Conservation (phyloP, 2,329 filamentous ascomycete species). For the Aspergillus fijiensis region DNA sequence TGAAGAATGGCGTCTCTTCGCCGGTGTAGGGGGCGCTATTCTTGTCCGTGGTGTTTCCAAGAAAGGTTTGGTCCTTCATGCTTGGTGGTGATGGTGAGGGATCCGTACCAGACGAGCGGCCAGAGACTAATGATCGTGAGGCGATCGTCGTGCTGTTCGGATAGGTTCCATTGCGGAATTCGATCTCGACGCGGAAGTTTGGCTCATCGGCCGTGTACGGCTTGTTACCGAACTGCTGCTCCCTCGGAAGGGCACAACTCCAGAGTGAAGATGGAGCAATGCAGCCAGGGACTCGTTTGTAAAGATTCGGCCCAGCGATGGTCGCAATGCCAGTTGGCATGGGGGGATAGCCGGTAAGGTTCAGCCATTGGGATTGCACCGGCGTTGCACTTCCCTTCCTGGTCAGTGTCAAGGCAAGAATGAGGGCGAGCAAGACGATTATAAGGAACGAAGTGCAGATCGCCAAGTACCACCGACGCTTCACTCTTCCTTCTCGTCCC, state of each 20-base stretch:
- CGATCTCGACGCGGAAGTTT: slow-evolving; percentile 76
- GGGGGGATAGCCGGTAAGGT: slow-evolving; percentile 80
- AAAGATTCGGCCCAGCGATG: slow-evolving; percentile 70
- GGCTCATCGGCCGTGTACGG: slow-evolving; percentile 69
- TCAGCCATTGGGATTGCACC: slow-evolving; percentile 67
- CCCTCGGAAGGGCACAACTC: slow-evolving; percentile 83
- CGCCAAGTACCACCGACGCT: slow-evolving; percentile 59
- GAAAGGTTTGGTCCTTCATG: slow-evolving; percentile 70
- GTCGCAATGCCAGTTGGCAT: slow-evolving; percentile 83
- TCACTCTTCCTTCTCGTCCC: slow-evolving; percentile 63
- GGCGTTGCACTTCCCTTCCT: slow-evolving; percentile 44
- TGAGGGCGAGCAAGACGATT: slow-evolving; percentile 58
- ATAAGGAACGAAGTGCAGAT: slow-evolving; percentile 53
- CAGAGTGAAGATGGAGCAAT: slow-evolving; percentile 72
- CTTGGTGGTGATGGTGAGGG: slow-evolving; percentile 50
- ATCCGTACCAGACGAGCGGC: slow-evolving; percentile 34
- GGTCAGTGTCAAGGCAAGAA: slow-evolving; percentile 59
- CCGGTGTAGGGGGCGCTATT: slow-evolving; percentile 72
- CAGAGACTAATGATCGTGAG: slow-evolving; percentile 36
- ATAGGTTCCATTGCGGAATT: slow-evolving; percentile 56
- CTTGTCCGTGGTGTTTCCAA: slow-evolving; percentile 82
- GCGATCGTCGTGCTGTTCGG: slow-evolving; percentile 62
- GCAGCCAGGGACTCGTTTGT: slow-evolving; percentile 65
- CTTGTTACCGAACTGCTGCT: slow-evolving; percentile 63
- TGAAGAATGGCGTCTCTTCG: slow-evolving; percentile 85